Conservation (phyloP, 2,329 filamentous ascomycete genomes). For the Aspergillus pseudonomiae region DNA sequence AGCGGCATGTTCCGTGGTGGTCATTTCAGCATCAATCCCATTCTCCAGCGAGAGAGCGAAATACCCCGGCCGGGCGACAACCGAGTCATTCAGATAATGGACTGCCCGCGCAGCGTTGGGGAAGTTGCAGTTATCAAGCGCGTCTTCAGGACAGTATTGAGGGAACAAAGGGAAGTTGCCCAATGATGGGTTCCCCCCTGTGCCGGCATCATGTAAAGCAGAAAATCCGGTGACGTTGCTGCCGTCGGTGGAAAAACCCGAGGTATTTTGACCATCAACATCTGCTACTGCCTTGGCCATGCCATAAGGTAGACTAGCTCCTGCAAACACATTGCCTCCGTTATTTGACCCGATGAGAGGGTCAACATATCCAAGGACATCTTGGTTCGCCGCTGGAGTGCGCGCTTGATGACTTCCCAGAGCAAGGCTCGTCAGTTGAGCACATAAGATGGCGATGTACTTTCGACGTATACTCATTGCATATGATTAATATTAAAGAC, state of each 20-base stretch:
- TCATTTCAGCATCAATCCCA: conserved; percentile 67
- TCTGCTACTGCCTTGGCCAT: conserved; percentile 61
- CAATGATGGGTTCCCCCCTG: conserved; percentile 61
- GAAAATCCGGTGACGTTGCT: conserved; percentile 56
- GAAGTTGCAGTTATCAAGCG: conserved; percentile 64
- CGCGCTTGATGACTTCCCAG: not conserved
- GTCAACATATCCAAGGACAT: conserved; percentile 51
- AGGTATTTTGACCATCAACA: conserved; percentile 54
- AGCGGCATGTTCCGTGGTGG: conserved; percentile 63
- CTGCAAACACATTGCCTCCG: conserved; percentile 60
- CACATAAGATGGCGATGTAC: not conserved
- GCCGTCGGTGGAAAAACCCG: conserved; percentile 58
- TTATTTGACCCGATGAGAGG: conserved; percentile 59
- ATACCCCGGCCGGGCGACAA: conserved; percentile 66
- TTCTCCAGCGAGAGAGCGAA: conserved; percentile 63
- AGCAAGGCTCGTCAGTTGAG: not conserved
- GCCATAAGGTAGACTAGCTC: conserved; percentile 58
- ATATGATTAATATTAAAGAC: not conserved
- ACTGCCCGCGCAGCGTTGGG: conserved; percentile 56
- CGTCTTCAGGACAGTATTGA: conserved; percentile 63
- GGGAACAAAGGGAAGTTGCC: conserved; percentile 75
- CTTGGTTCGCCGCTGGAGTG: conserved; percentile 26
- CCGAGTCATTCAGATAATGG: conserved; percentile 53
- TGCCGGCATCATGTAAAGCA: conserved; percentile 55
- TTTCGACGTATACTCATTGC: not conserved